These are phyloP conservation scores for Clitopilus passeckerianus DNA, from an alignment of 768 basidiomycete species.

Conservation along the genomic window DNA sequence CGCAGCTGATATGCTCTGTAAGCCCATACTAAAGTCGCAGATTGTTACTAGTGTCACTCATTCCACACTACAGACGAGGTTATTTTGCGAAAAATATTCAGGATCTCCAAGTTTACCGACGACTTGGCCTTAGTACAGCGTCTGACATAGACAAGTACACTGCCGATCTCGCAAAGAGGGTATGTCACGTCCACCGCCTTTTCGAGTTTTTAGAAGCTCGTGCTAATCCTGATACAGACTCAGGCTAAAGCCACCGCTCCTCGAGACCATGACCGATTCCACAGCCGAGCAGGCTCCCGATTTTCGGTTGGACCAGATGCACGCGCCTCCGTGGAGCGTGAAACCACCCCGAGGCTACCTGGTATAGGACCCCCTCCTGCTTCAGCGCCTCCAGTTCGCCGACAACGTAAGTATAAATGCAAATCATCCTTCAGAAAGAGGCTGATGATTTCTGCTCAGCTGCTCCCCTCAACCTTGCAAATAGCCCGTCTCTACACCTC, in stretches of 20 bases:
- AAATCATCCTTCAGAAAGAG: no score
- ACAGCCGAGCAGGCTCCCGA: slow-evolving; percentile 45
- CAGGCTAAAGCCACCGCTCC: slow-evolving; percentile 54
- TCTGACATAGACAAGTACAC: slow-evolving; percentile 94
- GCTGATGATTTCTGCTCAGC: slow-evolving; percentile 18
- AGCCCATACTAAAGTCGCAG: slow-evolving; percentile 14
- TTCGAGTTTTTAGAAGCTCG: background rate
- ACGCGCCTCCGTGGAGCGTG: slow-evolving; percentile 53
- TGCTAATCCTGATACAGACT: slow-evolving; percentile 29
- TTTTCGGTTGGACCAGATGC: slow-evolving; percentile 53
- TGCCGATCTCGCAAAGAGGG: slow-evolving; percentile 65
- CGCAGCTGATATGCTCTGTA: slow-evolving; percentile 86
- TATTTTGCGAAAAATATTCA: slow-evolving; percentile 83
- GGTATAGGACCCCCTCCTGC: slow-evolving; percentile 24
- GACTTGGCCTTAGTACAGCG: slow-evolving; percentile 75
- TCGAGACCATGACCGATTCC: slow-evolving; percentile 56
- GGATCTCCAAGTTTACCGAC: slow-evolving; percentile 87
- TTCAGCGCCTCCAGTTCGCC: slow-evolving; percentile 33
- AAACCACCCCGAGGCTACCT: slow-evolving; percentile 49
- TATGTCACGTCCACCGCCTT: slow-evolving; percentile 29
- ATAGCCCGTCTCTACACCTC: slow-evolving; percentile 84
- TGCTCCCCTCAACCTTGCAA: slow-evolving; percentile 82
- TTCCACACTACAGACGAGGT: slow-evolving; percentile 63
- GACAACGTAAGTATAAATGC: slow-evolving; percentile 31
- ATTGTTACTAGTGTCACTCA: slow-evolving; percentile 1